Evolutionary conservation across 768 basidiomycete genomes (phyloP).

Genomic region (Pisolithus marmoratus): DNA sequence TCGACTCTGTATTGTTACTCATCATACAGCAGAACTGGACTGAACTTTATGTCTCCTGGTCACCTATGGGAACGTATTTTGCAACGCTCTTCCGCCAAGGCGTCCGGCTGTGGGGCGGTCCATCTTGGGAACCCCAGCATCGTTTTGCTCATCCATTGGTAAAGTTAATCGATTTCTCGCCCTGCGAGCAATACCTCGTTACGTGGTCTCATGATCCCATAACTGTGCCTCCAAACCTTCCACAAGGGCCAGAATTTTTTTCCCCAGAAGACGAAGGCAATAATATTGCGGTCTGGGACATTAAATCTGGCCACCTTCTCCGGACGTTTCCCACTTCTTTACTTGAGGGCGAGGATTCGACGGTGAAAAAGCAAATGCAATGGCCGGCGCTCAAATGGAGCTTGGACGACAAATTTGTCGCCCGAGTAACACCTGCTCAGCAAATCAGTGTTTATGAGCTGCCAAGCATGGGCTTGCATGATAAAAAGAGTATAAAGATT

Average conservation of each 20-base stretch:
- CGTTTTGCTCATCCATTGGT: constrained; percentile 95
- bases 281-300: constrained; percentile 97
- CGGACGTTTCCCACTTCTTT: constrained; percentile 80
- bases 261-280: constrained; percentile 95
- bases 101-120: constrained; percentile 92
- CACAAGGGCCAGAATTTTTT: constrained; percentile 80
- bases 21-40: constrained; percentile 74
- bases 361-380: constrained; percentile 74
- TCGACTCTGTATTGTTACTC: constrained; percentile 3
- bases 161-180: constrained; percentile 95
- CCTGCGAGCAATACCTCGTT: constrained; percentile 92
- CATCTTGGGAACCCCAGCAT: constrained; percentile 82
- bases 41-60: constrained; percentile 95
- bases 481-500: constrained; percentile 95
- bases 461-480: constrained; percentile 88
- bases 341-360: constrained; percentile 51
- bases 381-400: constrained; percentile 99
- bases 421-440: constrained; percentile 79
- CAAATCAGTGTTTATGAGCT: constrained; percentile 97
- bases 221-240: constrained; percentile 71
- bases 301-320: constrained; percentile 86
- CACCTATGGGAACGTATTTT: constrained; percentile 91
- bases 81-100: constrained; percentile 93
- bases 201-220: constrained; percentile 98
- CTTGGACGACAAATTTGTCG: constrained; percentile 92